A percentile compares a stretch with the other conserved stretches of the same genome.
These are phyloP conservation scores for Fusarium phyllophilum DNA, from an alignment of 2,329 filamentous ascomycete genomes.

Conservation along the genomic window DNA sequence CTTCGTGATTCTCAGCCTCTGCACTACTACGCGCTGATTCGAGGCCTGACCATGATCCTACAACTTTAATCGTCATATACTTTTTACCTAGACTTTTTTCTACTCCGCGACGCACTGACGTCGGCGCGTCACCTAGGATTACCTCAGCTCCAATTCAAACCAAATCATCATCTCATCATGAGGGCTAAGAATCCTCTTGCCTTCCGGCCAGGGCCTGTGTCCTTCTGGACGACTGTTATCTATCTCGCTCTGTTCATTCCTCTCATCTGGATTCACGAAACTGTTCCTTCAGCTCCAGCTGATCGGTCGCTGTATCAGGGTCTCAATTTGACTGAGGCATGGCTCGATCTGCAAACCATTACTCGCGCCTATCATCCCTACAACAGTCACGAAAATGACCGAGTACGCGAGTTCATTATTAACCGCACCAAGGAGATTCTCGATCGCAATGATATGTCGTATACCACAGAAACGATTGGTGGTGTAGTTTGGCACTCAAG, in stretches of 20 bases:
- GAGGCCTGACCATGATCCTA: conserved; percentile 24
- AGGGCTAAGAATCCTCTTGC: conserved; percentile 67
- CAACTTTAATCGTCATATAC: conserved; percentile 8
- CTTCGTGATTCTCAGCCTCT: conserved; percentile 21
- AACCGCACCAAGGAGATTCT: conserved; percentile 76
- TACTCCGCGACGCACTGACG: conserved; percentile 7
- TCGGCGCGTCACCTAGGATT: conserved; percentile 16
- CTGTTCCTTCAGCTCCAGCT: conserved; percentile 73
- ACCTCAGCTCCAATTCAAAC: conserved; percentile 14
- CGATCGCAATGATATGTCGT: conserved; percentile 65
- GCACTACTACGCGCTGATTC: conserved; percentile 13
- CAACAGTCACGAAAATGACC: conserved; percentile 86
- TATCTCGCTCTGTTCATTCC: conserved; percentile 83
- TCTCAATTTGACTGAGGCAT: conserved; percentile 85
- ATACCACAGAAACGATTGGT: conserved; percentile 53
- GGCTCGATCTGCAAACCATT: conserved; percentile 82
- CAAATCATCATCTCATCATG: conserved; percentile 27
- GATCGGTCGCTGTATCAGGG: conserved; percentile 62
- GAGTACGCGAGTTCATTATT: conserved; percentile 80
- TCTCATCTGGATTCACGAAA: conserved; percentile 78
- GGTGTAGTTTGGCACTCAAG: conserved; percentile 44
- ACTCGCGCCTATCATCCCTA: conserved; percentile 85
- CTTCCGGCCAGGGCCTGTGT: conserved; percentile 85
- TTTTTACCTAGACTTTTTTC: background rate
- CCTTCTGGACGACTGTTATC: conserved; percentile 77